These are phyloP conservation scores for Penicillium coffeae DNA, from an alignment of 495 filamentous ascomycete genomes.

Conservation along the genomic window DNA sequence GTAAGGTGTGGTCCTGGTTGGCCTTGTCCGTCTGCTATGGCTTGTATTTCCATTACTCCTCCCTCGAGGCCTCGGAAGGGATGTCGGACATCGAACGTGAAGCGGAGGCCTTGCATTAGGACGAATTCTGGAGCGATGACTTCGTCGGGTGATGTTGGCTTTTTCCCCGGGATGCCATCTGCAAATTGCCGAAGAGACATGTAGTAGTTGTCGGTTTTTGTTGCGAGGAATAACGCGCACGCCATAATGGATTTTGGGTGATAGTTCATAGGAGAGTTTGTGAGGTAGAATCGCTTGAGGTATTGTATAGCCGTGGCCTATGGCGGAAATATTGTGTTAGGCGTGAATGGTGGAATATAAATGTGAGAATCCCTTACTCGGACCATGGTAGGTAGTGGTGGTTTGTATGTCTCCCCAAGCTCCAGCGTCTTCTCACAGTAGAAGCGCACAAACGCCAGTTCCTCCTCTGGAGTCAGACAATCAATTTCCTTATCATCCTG, in stretches of 20 bases:
- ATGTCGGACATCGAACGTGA: constrained; percentile 88
- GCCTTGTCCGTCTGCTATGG: constrained; percentile 52
- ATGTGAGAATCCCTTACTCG: constrained; percentile 45
- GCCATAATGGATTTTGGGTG: constrained; percentile 81
- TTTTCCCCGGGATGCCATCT: constrained; percentile 56
- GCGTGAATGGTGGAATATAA: not conserved
- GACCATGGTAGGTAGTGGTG: constrained; percentile 76
- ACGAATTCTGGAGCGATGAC: constrained; percentile 87
- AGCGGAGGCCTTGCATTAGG: constrained; percentile 87
- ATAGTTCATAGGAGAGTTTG: constrained; percentile 92
- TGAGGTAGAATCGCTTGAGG: constrained; percentile 89
- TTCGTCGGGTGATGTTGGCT: constrained; percentile 56
- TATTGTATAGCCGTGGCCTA: constrained; percentile 88
- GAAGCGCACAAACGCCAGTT: constrained; percentile 72
- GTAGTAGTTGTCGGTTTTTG: constrained; percentile 84
- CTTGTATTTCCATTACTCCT: constrained; percentile 75
- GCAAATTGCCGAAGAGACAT: constrained; percentile 64
- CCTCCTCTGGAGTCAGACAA: constrained; percentile 74
- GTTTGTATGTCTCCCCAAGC: constrained; percentile 70
- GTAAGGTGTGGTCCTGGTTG: constrained; percentile 35
- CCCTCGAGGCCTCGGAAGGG: constrained; percentile 86
- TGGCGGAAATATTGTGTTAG: not conserved
- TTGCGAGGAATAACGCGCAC: constrained; percentile 84
- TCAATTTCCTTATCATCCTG: constrained; percentile 54
- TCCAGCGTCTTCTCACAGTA: constrained; percentile 72